A percentile compares a stretch with the other conserved stretches of the same genome.
Evolutionary conservation across 768 basidiomycete species (phyloP).

Genomic region (Peribolospora baueri): DNA sequence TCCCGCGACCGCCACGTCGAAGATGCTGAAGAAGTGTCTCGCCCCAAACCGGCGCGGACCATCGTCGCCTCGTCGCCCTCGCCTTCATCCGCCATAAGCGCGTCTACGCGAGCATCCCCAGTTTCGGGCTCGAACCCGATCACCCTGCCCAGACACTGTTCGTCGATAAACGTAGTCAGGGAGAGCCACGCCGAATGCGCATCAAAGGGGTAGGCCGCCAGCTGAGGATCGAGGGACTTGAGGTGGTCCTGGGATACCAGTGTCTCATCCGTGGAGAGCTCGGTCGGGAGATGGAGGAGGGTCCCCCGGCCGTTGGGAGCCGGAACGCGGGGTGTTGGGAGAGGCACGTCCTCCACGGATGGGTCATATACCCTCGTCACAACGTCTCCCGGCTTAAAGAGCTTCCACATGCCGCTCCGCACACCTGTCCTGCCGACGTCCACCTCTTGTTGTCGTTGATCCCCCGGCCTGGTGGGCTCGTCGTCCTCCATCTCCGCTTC

Average conservation of each 20-base stretch:
- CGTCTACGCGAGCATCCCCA: conserved; percentile 14
- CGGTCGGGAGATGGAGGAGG: no score
- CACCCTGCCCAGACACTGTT: conserved; percentile 13
- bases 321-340: no score
- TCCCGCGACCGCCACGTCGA: conserved; percentile 1
- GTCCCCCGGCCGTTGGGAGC: no score
- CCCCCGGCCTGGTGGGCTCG: no score
- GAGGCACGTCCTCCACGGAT: no score
- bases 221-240: conserved; percentile 16
- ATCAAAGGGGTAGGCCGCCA: conserved; percentile 21
- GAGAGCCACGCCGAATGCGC: conserved; percentile 14
- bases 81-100: conserved; percentile 15
- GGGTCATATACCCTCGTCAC: no score
- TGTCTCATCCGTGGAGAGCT: not conserved
- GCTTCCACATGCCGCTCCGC: no score
- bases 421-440: no score
- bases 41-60: conserved; percentile 7
- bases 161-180: conserved; percentile 13
- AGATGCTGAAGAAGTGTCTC: not conserved
- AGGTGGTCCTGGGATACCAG: conserved; percentile 19
- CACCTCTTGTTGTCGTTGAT: no score
- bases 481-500: no score
- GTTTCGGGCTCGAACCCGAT: conserved; percentile 9
- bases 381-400: no score
- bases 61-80: conserved; percentile 9